Evolutionary conservation across 805 yeast species (phyloP).

Genomic region (Candida boidinii): DNA sequence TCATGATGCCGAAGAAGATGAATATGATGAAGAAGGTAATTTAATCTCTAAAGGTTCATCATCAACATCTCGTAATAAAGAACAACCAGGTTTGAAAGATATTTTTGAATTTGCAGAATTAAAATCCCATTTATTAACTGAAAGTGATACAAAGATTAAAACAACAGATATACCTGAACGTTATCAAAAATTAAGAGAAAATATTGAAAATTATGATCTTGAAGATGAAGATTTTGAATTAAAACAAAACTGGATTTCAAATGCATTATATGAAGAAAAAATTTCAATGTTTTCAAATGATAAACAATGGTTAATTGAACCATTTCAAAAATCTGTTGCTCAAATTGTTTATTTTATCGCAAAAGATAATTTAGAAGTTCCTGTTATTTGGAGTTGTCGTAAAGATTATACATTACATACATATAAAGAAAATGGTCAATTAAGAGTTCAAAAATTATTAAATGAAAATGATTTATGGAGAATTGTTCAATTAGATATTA

Average conservation of each 20-base stretch:
- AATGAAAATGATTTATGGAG: constrained; percentile 90
- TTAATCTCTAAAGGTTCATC: constrained; percentile 22
- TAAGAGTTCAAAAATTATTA: constrained; percentile 42
- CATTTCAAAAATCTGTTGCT: constrained; percentile 60
- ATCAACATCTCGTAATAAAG: constrained; percentile 11
- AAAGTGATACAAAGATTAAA: constrained; percentile 82
- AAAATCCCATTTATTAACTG: constrained; percentile 84
- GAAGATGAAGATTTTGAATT: constrained; percentile 56
- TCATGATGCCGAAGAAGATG: constrained; percentile 23
- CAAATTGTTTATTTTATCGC: constrained; percentile 65
- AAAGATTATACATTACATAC: constrained; percentile 74
- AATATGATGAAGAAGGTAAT: constrained; percentile 29
- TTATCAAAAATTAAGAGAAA: constrained; percentile 67
- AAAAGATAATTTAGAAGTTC: constrained; percentile 80
- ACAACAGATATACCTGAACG: constrained; percentile 88
- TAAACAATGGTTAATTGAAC: constrained; percentile 29
- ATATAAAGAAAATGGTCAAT: constrained; percentile 34
- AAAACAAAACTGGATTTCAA: constrained; percentile 80
- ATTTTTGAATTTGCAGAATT: constrained; percentile 93
- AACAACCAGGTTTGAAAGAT: constrained; percentile 61
- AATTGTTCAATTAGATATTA: constrained; percentile 77
- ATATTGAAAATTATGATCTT: constrained; percentile 60
- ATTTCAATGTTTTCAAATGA: constrained; percentile 29
- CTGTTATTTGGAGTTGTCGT: constrained; percentile 92
- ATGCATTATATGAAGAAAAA: constrained; percentile 52